Evolutionary conservation across 768 basidiomycete species (phyloP).

Genomic region (Sistotremastrum niveocremeum): DNA sequence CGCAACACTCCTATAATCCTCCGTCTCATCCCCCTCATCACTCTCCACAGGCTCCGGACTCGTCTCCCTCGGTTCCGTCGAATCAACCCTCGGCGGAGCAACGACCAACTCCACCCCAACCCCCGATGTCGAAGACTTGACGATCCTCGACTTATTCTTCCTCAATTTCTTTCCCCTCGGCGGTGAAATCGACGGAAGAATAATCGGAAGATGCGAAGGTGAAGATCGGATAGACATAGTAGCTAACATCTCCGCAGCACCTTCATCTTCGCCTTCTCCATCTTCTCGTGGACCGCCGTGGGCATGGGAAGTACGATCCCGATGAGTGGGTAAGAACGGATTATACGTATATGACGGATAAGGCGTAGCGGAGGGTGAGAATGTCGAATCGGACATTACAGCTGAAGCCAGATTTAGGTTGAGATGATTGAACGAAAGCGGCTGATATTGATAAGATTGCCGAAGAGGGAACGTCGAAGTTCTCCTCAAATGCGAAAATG

Average conservation of each 20-base stretch:
- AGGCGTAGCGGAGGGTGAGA: conserved; percentile 64
- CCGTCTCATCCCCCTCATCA: conserved; percentile 26
- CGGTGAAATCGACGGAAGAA: conserved; percentile 34
- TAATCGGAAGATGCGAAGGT: conserved; percentile 54
- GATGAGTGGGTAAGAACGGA: conserved; percentile 50
- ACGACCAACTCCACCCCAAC: conserved; percentile 22
- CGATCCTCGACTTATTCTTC: conserved; percentile 25
- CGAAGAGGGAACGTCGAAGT: neutral
- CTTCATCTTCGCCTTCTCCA: conserved; percentile 27
- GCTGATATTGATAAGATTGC: neutral
- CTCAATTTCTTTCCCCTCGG: conserved; percentile 32
- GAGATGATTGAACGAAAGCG: neutral
- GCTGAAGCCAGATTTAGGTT: conserved; percentile 37
- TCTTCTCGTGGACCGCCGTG: conserved; percentile 11
- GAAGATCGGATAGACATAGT: conserved; percentile 55
- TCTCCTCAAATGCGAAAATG: neutral
- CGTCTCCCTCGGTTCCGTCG: conserved; percentile 71
- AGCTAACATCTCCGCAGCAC: conserved; percentile 20
- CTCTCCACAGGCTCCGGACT: conserved; percentile 48
- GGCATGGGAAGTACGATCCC: conserved; percentile 21
- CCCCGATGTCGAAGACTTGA: conserved; percentile 8
- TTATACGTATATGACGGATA: conserved; percentile 52
- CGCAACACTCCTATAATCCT: conserved; percentile 3
- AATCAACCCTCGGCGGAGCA: conserved; percentile 68
- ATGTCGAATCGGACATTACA: conserved; percentile 54